Evolutionary conservation across 768 basidiomycete species (phyloP), one percentile per base, ranked within the genome.

Genomic region (Boletus subparvulus): DNA sequence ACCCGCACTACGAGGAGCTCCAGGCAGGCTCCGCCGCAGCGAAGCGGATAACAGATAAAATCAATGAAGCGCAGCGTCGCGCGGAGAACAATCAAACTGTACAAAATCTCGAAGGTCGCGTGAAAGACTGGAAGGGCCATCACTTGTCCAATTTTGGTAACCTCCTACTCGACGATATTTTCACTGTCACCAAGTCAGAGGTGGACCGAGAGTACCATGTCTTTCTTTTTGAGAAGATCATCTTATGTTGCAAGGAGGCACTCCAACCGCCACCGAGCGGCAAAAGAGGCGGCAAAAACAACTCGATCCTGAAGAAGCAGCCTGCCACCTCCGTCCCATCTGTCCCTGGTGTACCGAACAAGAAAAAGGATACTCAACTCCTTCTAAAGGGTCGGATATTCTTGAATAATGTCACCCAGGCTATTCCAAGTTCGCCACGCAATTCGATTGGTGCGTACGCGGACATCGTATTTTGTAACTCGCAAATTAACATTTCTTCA

Each of bases 101-200:
- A 54, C 85, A 89, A 72, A 90, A 88, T 64, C 83, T 99, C 9
- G 80, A 87, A 59, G 77, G 78, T 30, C 87, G 97, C 44, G 94
- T 99, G 46, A 93, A 95, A 61, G 97, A 99, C 71, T 99, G 97
- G 97, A 98, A 98, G 72, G 96, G 96, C 12, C 97, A 99, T 72
- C 92, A 96, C 64, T 81, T 98, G 39, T 86, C 86, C 63, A 91
- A 94, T 71, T 98, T 99, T 61, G 97, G 97, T 58, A 86, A 92
- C 63, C 88, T 99, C 52, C 81, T 96, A 35, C 83, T 98, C 32
- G 95, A 98, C 70, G 97, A 98, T 70, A 83, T 94, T 54, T 98
- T 98, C 73, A 85, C 88, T 55, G 97, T 98, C 55, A 96, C 90
- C 65, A 99, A 98, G 74, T 90, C 88, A 47, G 94, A 95, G 56